phyloP scores from a whole-genome alignment of 1,139 yeast species.

The Lodderomyces pseudojiufengensis region DNA sequence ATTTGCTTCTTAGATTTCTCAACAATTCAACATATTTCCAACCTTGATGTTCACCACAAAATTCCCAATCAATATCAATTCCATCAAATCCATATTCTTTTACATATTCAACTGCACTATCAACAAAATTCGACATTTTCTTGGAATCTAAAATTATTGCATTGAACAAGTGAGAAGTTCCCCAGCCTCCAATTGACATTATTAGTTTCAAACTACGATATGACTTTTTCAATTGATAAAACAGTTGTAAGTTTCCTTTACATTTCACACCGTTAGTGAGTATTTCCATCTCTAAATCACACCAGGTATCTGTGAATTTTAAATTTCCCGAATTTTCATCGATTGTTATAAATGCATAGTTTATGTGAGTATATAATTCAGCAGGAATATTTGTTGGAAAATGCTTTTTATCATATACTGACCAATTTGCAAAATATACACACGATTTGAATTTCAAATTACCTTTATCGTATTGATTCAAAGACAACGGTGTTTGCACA shows the following conservation, averaged over 20 bases:
- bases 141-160: slow-evolving; percentile 35
- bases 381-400: slow-evolving; percentile 65
- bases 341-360: slow-evolving; percentile 72
- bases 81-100: slow-evolving; percentile 74
- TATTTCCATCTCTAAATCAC: slow-evolving; percentile 52
- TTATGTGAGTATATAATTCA: slow-evolving; percentile 57
- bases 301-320: slow-evolving; percentile 60
- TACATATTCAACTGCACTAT: slow-evolving; percentile 46
- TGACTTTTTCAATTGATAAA: slow-evolving; percentile 45
- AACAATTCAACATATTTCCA: slow-evolving; percentile 44
- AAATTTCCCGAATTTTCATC: slow-evolving; percentile 53
- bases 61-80: slow-evolving; percentile 94
- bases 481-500: not conserved
- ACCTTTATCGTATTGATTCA: not conserved
- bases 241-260: slow-evolving; percentile 55
- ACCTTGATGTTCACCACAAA: slow-evolving; percentile 57
- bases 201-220: slow-evolving; percentile 54
- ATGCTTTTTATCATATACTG: slow-evolving; percentile 62
- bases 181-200: slow-evolving; percentile 90
- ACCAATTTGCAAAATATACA: slow-evolving; percentile 58
- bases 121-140: slow-evolving; percentile 47
- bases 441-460: slow-evolving; percentile 19
- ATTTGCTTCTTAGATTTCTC: slow-evolving; percentile 32
- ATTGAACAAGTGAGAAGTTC: slow-evolving; percentile 53
- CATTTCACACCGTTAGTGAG: slow-evolving; percentile 15